A percentile compares a stretch with the other conserved stretches of the same genome.
Conservation (phyloP, 2,329 filamentous ascomycete genomes). For the Arthrobotrys megalospora region DNA sequence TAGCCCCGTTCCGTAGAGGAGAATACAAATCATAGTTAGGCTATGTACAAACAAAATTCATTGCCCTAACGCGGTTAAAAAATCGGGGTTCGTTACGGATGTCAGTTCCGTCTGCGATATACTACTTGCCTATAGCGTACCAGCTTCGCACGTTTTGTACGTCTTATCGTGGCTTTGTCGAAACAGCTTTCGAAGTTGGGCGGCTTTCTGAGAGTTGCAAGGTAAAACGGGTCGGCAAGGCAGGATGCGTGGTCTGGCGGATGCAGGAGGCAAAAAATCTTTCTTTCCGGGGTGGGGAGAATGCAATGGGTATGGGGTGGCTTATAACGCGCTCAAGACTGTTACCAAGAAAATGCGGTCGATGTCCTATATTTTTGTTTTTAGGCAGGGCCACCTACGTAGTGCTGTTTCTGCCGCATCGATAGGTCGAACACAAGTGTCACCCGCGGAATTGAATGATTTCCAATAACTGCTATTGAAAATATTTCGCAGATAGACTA, state of each 20-base stretch:
- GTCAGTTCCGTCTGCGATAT: background rate
- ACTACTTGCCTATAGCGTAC: background rate
- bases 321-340: slow-evolving; percentile 17
- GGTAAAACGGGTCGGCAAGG: slow-evolving; percentile 17
- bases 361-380: slow-evolving; percentile 4
- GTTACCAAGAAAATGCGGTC: background rate
- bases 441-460: background rate
- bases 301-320: slow-evolving; percentile 12
- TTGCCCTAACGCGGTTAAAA: slow-evolving; percentile 21
- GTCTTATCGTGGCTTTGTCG: slow-evolving; percentile 23
- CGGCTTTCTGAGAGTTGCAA: background rate
- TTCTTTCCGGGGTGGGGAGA: background rate
- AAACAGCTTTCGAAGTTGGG: slow-evolving; percentile 1
- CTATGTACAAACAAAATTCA: background rate
- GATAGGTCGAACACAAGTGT: background rate
- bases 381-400: slow-evolving; percentile 4
- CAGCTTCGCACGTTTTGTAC: slow-evolving; percentile 4
- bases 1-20: slow-evolving; percentile 34
- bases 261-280: slow-evolving; percentile 18
- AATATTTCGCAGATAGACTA: slow-evolving; percentile 7
- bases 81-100: background rate
- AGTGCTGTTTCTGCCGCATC: background rate
- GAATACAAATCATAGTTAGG: slow-evolving; percentile 27
- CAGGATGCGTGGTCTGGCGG: slow-evolving; percentile 16
- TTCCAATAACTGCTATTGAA: slow-evolving; percentile 22